Percentiles rank a stretch among this genome's conserved stretches.
Conservation (phyloP, 495 filamentous ascomycete species). For the Astrothelium macrocarpum region DNA sequence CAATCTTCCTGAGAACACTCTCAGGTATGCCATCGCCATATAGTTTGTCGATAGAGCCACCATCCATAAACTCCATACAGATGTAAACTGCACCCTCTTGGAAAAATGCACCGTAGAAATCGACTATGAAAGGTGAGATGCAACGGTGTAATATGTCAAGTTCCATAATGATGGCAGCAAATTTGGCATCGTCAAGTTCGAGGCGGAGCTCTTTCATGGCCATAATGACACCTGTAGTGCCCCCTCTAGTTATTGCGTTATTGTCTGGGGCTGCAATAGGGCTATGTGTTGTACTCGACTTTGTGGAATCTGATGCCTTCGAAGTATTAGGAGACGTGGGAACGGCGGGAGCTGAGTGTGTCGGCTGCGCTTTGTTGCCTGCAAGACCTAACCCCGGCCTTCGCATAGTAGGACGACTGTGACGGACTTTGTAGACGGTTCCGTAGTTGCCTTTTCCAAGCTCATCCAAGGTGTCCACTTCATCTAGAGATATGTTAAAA, state of each 20-base stretch:
- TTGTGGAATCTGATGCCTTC: background rate
- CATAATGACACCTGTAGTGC: conserved; percentile 64
- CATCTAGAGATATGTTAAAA: conserved; percentile 91
- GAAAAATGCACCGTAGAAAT: conserved; percentile 98
- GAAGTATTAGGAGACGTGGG: conserved; percentile 9
- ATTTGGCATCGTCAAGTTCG: conserved; percentile 92
- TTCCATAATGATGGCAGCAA: conserved; percentile 96
- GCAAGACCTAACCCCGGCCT: conserved; percentile 69
- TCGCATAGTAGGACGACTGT: conserved; percentile 67
- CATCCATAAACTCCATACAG: conserved; percentile 99
- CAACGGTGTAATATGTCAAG: conserved; percentile 93
- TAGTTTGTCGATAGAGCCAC: conserved; percentile 94
- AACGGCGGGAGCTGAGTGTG: conserved; percentile 19
- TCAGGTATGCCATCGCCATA: conserved; percentile 93
- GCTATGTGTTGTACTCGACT: conserved; percentile 11
- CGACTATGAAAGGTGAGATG: conserved; percentile 88
- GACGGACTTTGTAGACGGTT: conserved; percentile 91
- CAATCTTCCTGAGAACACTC: conserved; percentile 78
- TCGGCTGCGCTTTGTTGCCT: conserved; percentile 42
- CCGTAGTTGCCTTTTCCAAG: conserved; percentile 98
- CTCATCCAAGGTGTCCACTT: conserved; percentile 91
- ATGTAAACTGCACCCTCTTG: conserved; percentile 99
- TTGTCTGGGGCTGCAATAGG: conserved; percentile 14
- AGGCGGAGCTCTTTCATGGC: conserved; percentile 99
- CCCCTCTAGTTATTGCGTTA: conserved; percentile 30